Evolutionary conservation across 768 basidiomycete genomes (phyloP).

Genomic region (Boletus edulis): DNA sequence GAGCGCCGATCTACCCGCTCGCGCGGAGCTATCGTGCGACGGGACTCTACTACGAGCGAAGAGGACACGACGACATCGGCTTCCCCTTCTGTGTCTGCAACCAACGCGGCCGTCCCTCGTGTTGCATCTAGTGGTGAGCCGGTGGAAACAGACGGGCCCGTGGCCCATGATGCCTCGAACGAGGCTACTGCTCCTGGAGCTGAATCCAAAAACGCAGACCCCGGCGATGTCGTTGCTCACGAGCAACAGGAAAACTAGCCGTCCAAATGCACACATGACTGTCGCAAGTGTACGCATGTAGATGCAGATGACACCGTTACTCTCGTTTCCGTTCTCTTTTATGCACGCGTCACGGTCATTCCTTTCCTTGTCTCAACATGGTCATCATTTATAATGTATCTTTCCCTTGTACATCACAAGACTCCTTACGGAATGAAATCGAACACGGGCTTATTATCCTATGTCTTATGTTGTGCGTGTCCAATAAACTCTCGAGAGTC

Average conservation of each 20-base stretch:
- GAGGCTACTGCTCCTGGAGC: not conserved
- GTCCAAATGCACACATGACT: not conserved
- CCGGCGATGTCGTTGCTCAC: not conserved
- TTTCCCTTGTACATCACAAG: constrained; percentile 13
- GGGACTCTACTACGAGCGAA: constrained; percentile 54
- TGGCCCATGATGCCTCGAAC: not conserved
- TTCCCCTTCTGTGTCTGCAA: constrained; percentile 33
- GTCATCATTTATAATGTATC: constrained; percentile 16
- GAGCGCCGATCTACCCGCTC: constrained; percentile 51
- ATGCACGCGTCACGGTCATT: constrained; percentile 1
- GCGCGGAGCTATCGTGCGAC: constrained; percentile 38
- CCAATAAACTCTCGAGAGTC: too few species aligned
- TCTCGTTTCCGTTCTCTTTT: constrained; percentile 1
- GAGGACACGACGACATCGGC: constrained; percentile 36
- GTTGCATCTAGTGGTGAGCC: constrained; percentile 16
- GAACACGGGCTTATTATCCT: not conserved
- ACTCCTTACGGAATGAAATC: constrained; percentile 2
- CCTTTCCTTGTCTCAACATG: not conserved
- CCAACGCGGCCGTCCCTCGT: constrained; percentile 5
- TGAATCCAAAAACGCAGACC: constrained; percentile 6
- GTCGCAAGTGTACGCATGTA: not conserved
- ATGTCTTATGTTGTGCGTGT: too few species aligned
- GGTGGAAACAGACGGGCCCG: constrained; percentile 11
- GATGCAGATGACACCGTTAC: not conserved
- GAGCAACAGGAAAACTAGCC: constrained; percentile 3